A percentile compares a stretch with the other conserved stretches of the same genome.
Evolutionary conservation across 192 early-diverging fungal species (phyloP).

Genomic region (Chytriomyces sp.): DNA sequence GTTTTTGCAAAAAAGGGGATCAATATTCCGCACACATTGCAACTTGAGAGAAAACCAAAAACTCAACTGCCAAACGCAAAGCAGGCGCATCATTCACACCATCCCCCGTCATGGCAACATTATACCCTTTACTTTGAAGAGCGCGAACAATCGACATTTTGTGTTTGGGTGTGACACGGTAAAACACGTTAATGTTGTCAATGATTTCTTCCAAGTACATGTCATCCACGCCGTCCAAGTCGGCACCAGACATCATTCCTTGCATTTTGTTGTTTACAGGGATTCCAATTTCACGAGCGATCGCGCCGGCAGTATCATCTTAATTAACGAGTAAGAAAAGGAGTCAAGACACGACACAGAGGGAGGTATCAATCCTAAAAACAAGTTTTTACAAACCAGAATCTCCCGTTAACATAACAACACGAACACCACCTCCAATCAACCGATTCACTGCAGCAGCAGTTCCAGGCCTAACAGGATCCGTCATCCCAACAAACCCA

Average conservation of each 20-base stretch:
- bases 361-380: neutral
- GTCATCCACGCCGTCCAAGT: constrained; percentile 47
- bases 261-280: constrained; percentile 43
- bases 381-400: constrained; percentile 54
- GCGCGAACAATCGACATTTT: constrained; percentile 92
- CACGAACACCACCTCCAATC: constrained; percentile 78
- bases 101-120: constrained; percentile 97
- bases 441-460: constrained; percentile 74
- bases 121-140: constrained; percentile 80
- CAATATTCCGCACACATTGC: neutral
- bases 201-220: constrained; percentile 46
- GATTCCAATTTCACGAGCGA: constrained; percentile 87
- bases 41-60: neutral
- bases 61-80: constrained; percentile 68
- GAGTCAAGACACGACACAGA: neutral
- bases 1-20: neutral
- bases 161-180: constrained; percentile 78
- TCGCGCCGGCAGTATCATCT: constrained; percentile 85
- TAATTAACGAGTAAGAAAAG: too few species aligned
- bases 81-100: constrained; percentile 98
- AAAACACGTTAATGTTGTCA: constrained; percentile 61
- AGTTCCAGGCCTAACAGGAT: constrained; percentile 86
- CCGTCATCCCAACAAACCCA: constrained; percentile 88
- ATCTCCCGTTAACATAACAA: constrained; percentile 99
- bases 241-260: constrained; percentile 50